Evolutionary conservation across 2,329 filamentous ascomycete genomes (phyloP), one percentile per base, ranked within the genome.

Genomic region (Lojkania enalia): DNA sequence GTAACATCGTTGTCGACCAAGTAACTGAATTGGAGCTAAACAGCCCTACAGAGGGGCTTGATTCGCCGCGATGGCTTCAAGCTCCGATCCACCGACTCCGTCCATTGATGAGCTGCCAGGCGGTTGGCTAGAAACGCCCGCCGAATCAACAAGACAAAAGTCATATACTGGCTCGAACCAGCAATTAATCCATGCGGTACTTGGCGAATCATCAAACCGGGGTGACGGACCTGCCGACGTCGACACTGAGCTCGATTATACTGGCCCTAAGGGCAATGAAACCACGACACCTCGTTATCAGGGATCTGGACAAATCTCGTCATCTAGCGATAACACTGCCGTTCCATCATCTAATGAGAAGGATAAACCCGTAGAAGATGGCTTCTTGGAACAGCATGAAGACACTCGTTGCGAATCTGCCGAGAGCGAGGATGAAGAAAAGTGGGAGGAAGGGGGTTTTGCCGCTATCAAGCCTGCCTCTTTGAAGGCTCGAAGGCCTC

Each of bases 71-170:
- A 69, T 69, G 65, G 51, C 55, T 38, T 57, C 37, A 16, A 31
- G 54, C 15, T 40, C 54, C 31, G 66, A 67, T 9, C 49, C 44
- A 21, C 60, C 64, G 11, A 69, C 64, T n/a, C 64, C 64, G 14
- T 50, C 60, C 14, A 50, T 57, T 5, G 61, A 65, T 19, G 58
- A 66, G 3, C 47, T 69, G 5, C 67, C 66, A 13, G 69, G 62
- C 38, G 66, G 55, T 4, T 70, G 65, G 64, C 60, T 66, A 38
- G 63, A 66, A 13, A 71, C 66, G 35, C 63, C 67, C 13, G 57
- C 52, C 15, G 56, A 63, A n/a, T 29, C 48, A 14, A 51, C 40
- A 37, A 49, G 55, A 38, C 57, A 60, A 18, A 52, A 59, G 23
- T 62, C 60, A 3, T 58, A 61, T 42, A 53, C 51, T 20, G 57